Evolutionary conservation across 805 yeast genomes (phyloP).

Genomic region (Dipodascus albidus): DNA sequence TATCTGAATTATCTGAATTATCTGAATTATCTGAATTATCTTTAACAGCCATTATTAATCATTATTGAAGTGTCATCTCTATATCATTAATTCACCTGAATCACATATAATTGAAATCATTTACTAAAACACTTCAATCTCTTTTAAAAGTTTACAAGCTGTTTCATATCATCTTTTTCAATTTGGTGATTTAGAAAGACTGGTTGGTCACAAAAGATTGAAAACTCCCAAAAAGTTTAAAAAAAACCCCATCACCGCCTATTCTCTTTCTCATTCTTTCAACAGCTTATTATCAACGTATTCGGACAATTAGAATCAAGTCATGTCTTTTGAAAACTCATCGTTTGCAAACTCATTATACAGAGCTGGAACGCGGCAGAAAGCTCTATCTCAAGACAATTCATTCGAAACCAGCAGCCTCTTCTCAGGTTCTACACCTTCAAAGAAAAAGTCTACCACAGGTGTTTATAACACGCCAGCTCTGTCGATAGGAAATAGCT

Average conservation of each 20-base stretch:
- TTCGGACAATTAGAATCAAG: too few relatives aligned
- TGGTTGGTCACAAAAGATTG: neutral
- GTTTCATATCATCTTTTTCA: too few relatives aligned
- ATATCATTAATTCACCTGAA: too few relatives aligned
- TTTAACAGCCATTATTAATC: too few relatives aligned
- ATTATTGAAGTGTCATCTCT: too few relatives aligned
- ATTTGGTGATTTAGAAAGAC: neutral
- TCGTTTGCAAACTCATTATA: slow-evolving; percentile 14
- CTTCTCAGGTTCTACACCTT: neutral
- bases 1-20: too few relatives aligned
- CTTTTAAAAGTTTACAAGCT: too few relatives aligned
- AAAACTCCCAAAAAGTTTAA: neutral
- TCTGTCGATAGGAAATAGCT: neutral
- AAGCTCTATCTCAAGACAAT: neutral
- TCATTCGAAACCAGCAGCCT: neutral
- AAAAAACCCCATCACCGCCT: neutral
- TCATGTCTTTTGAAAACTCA: slow-evolving; percentile 12
- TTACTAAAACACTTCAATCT: too few relatives aligned
- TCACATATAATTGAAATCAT: too few relatives aligned
- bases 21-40: too few relatives aligned
- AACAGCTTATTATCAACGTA: neutral
- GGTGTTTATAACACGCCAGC: neutral
- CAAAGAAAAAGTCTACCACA: neutral
- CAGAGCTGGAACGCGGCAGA: slow-evolving; percentile 12
- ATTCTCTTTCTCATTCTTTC: neutral